Evolutionary conservation across 2,329 filamentous ascomycete genomes (phyloP).

Genomic region (Claviceps digitariae): DNA sequence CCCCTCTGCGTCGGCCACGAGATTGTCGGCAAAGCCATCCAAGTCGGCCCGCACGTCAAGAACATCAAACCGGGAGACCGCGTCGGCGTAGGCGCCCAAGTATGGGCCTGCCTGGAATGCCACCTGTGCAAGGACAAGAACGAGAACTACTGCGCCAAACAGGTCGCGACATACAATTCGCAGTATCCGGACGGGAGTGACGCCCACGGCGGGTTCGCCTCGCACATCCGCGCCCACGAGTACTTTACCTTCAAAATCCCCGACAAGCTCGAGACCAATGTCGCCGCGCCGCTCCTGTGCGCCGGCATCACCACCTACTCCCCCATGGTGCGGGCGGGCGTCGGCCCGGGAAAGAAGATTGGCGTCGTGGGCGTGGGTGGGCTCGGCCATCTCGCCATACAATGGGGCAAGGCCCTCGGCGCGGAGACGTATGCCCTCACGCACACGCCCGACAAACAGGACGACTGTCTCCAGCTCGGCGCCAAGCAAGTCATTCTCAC

Average conservation of each 20-base stretch:
- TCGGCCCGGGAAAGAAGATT: constrained; percentile 57
- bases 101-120: constrained; percentile 41
- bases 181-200: constrained; percentile 45
- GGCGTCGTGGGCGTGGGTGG: constrained; percentile 63
- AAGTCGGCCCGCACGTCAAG: constrained; percentile 30
- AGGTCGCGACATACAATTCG: constrained; percentile 43
- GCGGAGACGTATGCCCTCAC: constrained; percentile 54
- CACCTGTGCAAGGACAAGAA: constrained; percentile 32
- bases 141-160: constrained; percentile 35
- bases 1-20: constrained; percentile 44
- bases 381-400: constrained; percentile 58
- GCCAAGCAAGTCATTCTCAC: constrained; percentile 40
- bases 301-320: constrained; percentile 63
- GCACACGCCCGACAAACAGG: constrained; percentile 42
- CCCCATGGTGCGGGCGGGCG: constrained; percentile 51
- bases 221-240: constrained; percentile 35
- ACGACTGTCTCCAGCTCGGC: constrained; percentile 48
- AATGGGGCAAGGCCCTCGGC: constrained; percentile 58
- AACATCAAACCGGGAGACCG: constrained; percentile 47
- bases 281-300: constrained; percentile 58
- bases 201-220: constrained; percentile 49
- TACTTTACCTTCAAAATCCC: constrained; percentile 49
- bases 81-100: constrained; percentile 50
- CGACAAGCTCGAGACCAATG: constrained; percentile 32
- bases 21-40: constrained; percentile 41